Base-by-base conservation (phyloP, 306 rosid species). In the Alnus glutinosa region DNA sequence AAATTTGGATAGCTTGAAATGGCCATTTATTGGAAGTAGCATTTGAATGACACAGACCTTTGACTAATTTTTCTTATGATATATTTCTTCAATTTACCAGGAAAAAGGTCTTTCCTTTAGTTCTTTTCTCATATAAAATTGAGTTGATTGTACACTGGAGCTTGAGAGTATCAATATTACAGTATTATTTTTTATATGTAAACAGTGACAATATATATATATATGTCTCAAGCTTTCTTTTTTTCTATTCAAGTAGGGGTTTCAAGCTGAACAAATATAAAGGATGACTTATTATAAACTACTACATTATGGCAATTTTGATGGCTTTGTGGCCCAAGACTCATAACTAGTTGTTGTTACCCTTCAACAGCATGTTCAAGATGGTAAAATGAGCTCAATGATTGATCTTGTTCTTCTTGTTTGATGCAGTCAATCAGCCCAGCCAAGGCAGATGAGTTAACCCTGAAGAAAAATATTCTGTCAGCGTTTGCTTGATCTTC, bases 401-500 rank as follows among this genome's bases (percentile, higher is more conserved):
- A 57, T 12, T 28, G 55, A 19, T 62, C 59, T 2, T 7, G 32
- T 55, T 15, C 55, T 28, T n/a, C 34, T n/a, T 77, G 71, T 37
- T 81, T 66, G 75, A 46, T 70, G 88, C 97, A 96, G 97, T 81
- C 99, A 67, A 74, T 96, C 80, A 96, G 90, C 89, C 91, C 97
- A 13, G 81, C 81, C 5, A 93, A 96, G 91, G 97, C 98, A 4
- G 98, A 96, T 64, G 98, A 96, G 74, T 84, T 96, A 81, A 89
- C 89, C 42, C 86, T 91, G 8, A 96, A 93, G 98, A 96, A 86
- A 81, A 93, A 96, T 75, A 85, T 96, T 50, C 82, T 93, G 63
- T 86, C 90, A 4, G 39, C 92, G 36, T 96, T 84, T 44, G 84
- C 83, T 48, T 90, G 86, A 76, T 68, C 71, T 46, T 80, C 84